Evolutionary conservation across 805 yeast species (phyloP), one percentile per base, ranked within the genome.

Genomic region (Kuraishia molischiana): DNA sequence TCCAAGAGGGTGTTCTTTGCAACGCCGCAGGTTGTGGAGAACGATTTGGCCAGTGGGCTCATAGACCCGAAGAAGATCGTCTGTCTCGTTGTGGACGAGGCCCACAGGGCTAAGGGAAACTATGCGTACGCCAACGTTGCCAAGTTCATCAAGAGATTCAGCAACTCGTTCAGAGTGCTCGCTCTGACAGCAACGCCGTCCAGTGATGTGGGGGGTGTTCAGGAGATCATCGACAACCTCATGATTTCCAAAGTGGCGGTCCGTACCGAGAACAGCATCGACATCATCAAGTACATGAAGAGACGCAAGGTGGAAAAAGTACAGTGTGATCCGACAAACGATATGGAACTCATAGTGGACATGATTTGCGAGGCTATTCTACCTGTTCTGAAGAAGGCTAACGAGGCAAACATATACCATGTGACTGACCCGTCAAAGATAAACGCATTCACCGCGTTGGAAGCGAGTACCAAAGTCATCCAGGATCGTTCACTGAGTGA

Each of bases 131-230:
- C 80, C 34, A 81, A 83, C 39, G 89, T 90, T n/a, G 85, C 84
- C 2, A 65, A 74, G 44, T 78, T 74, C 47, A 54, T 84, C 10
- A 68, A 70, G 21, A 58, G 85, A 37, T 77, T 76, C 51, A 79
- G 75, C 42, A 67, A 74, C 1, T 74, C 85, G 2, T 81, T 77
- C 46, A 64, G 98, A 33, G 64, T 89, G 0, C 56, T 92, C 37
- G 97, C 95, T 0, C 63, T 92, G 44, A 87, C 97, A 0, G 99
- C 99, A 1, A 92, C 99, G 0, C 99, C 99, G 0, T 92, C 96
- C 0, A 67, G 95, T 1, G 81, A 81, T 41, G 71, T 85, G 1
- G 95, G 84, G 41, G 85, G 90, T 2, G 94, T 94, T 0, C 97
- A 94, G 55, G 80, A 76, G 34, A 81, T 92, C 20, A 77, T 92